Conservation (phyloP, 2,329 filamentous ascomycete genomes). For the Plectosphaerella sp. region DNA sequence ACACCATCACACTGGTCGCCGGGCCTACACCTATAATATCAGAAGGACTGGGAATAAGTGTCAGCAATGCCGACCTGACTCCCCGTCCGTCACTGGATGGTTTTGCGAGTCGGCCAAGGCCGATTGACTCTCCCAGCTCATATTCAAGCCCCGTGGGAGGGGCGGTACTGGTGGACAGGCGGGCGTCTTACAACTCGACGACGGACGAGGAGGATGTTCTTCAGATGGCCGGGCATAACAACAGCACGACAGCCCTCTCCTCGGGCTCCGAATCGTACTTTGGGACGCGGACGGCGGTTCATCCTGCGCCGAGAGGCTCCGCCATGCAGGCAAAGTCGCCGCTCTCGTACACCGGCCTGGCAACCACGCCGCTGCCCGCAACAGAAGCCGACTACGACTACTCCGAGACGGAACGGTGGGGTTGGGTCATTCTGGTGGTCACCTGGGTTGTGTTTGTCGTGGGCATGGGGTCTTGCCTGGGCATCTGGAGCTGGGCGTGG, state of each 20-base stretch:
- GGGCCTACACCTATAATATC: slow-evolving; percentile 8
- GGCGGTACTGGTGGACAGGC: slow-evolving; percentile 27
- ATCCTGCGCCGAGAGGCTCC: slow-evolving; percentile 36
- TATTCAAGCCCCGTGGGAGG: slow-evolving; percentile 11
- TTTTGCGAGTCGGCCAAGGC: slow-evolving; percentile 30
- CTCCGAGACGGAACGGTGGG: slow-evolving; percentile 95
- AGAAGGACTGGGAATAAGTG: slow-evolving; percentile 33
- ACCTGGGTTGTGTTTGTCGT: slow-evolving; percentile 97
- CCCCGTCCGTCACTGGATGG: slow-evolving; percentile 43
- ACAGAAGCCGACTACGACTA: slow-evolving; percentile 74
- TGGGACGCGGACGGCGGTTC: slow-evolving; percentile 30
- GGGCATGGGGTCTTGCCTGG: slow-evolving; percentile 93
- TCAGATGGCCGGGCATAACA: slow-evolving; percentile 51
- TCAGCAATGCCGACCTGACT: slow-evolving; percentile 39
- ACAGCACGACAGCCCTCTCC: slow-evolving; percentile 42
- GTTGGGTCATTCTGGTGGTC: slow-evolving; percentile 83
- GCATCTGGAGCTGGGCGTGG: slow-evolving; percentile 98
- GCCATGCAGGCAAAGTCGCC: slow-evolving; percentile 55
- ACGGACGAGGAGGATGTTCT: slow-evolving; percentile 81
- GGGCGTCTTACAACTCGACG: slow-evolving; percentile 55
- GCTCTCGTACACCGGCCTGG: slow-evolving; percentile 49
- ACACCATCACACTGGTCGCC: slow-evolving; percentile 2
- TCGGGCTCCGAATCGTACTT: slow-evolving; percentile 64
- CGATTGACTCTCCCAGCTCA: slow-evolving; percentile 11
- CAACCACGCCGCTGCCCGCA: slow-evolving; percentile 40